Evolutionary conservation across 108 stramenopile genomes (phyloP).

Genomic region (Pelagomonas calceolata): DNA sequence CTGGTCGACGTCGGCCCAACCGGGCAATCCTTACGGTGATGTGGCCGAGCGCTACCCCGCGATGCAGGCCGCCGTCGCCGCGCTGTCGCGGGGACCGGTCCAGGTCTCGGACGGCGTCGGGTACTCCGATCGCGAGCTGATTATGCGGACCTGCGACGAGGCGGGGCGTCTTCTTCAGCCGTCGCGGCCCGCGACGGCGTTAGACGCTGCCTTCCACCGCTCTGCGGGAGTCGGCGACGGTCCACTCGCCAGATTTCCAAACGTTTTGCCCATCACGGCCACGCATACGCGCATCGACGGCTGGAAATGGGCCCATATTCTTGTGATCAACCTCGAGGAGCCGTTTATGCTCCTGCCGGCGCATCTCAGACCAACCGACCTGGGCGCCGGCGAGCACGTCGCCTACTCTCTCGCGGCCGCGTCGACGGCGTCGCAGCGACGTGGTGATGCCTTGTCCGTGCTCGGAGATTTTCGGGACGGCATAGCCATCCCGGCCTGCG

Average conservation of each 20-base stretch:
- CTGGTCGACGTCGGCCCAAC: slow-evolving; percentile 16
- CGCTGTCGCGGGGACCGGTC: slow-evolving; percentile 8
- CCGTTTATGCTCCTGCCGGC: not conserved
- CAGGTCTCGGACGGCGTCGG: slow-evolving; percentile 1
- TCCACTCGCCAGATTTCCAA: not conserved
- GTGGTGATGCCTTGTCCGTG: no score
- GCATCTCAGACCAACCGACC: not conserved
- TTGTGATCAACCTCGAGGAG: not conserved
- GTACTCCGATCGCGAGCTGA: not conserved
- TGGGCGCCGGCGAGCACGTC: not conserved
- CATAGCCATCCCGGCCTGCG: not conserved
- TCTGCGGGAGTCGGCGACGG: slow-evolving; percentile 5
- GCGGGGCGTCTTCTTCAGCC: slow-evolving; percentile 7
- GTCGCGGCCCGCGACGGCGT: slow-evolving; percentile 5
- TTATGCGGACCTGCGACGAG: slow-evolving; percentile 4
- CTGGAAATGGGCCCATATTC: not conserved
- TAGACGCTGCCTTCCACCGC: slow-evolving; percentile 1
- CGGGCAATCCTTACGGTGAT: slow-evolving; percentile 12
- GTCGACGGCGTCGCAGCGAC: no score
- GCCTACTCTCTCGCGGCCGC: not conserved
- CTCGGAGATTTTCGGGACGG: no score
- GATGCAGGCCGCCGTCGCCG: not conserved
- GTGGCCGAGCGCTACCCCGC: not conserved
- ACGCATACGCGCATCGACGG: not conserved
- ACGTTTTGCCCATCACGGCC: not conserved